These are phyloP conservation scores for Myxozyma neotropica DNA, from an alignment of 805 yeast species.

Conservation along the genomic window DNA sequence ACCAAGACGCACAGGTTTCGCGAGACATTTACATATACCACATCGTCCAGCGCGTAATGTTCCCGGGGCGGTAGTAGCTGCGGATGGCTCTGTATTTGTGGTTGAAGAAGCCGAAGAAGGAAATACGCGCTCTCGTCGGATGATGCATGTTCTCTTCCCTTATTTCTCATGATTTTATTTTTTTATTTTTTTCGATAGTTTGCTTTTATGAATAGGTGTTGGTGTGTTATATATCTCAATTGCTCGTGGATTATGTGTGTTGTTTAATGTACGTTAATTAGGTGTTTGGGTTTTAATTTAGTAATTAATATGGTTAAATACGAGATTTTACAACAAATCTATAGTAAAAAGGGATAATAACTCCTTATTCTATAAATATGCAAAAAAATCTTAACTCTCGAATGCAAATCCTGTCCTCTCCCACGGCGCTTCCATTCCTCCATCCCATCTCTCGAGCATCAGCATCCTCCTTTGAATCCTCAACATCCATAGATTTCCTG, in stretches of 20 bases:
- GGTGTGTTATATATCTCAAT: too few relatives aligned
- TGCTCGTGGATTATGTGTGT: too few relatives aligned
- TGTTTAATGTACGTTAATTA: too few relatives aligned
- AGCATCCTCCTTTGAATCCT: slow-evolving; percentile 8
- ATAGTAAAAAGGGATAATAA: too few relatives aligned
- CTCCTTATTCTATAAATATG: too few relatives aligned
- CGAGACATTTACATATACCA: not conserved
- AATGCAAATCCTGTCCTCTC: slow-evolving; percentile 3
- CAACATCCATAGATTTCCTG: slow-evolving; percentile 8
- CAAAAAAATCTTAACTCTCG: not conserved
- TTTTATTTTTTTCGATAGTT: not conserved
- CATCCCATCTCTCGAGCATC: slow-evolving; percentile 19
- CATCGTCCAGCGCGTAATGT: slow-evolving; percentile 1
- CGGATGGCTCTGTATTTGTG: slow-evolving; percentile 23
- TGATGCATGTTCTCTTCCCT: slow-evolving; percentile 4
- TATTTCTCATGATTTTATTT: not conserved
- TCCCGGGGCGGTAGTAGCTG: slow-evolving; percentile 21
- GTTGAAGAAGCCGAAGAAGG: slow-evolving; percentile 6
- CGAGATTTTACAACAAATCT: too few relatives aligned
- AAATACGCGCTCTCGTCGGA: not conserved
- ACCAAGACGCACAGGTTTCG: not conserved
- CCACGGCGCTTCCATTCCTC: slow-evolving; percentile 21
- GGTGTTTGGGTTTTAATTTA: too few relatives aligned
- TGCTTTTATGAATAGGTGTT: not conserved
- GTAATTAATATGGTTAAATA: too few relatives aligned